These are phyloP conservation scores for Theileria luwenshuni DNA, from an alignment of 169 alveolate species.

Conservation along the genomic window DNA sequence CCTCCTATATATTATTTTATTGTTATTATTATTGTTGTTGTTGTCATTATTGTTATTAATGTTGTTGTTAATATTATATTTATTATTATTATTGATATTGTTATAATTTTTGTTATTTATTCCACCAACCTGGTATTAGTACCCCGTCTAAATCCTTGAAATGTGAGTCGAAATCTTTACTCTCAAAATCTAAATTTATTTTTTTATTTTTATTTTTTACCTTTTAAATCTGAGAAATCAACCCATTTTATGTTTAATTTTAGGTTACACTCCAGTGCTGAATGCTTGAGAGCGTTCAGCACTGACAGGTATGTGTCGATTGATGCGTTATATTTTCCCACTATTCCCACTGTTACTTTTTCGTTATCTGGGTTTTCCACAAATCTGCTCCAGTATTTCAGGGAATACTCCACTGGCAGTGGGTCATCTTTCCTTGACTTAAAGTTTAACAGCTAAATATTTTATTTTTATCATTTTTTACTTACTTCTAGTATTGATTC, in stretches of 20 bases:
- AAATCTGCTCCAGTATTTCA: conserved; percentile 70
- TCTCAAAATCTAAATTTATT: conserved; percentile 1
- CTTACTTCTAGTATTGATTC: conserved; percentile 44
- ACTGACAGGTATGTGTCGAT: conserved; percentile 91
- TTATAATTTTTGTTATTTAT: no score
- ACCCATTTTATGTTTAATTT: conserved; percentile 71
- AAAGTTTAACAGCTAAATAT: conserved; percentile 41
- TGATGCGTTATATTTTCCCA: conserved; percentile 92
- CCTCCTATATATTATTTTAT: conserved; percentile 77
- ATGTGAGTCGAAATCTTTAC: conserved; percentile 71
- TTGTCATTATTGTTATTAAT: no score
- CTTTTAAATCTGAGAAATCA: conserved; percentile 73
- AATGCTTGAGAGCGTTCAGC: conserved; percentile 90
- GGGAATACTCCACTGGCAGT: conserved; percentile 50
- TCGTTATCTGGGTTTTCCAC: conserved; percentile 53
- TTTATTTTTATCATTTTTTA: not conserved
- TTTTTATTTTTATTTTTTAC: conserved; percentile 5
- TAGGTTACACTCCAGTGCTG: conserved; percentile 85
- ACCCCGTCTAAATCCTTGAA: conserved; percentile 85
- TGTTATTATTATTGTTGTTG: no score
- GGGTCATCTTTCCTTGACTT: conserved; percentile 27
- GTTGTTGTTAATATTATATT: no score
- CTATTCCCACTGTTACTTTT: conserved; percentile 85
- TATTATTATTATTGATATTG: no score
- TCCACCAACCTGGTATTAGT: conserved; percentile 90